Evolutionary conservation across 1,284 basidiomycete genomes (phyloP).

Genomic region (Melampsora larici-populina): DNA sequence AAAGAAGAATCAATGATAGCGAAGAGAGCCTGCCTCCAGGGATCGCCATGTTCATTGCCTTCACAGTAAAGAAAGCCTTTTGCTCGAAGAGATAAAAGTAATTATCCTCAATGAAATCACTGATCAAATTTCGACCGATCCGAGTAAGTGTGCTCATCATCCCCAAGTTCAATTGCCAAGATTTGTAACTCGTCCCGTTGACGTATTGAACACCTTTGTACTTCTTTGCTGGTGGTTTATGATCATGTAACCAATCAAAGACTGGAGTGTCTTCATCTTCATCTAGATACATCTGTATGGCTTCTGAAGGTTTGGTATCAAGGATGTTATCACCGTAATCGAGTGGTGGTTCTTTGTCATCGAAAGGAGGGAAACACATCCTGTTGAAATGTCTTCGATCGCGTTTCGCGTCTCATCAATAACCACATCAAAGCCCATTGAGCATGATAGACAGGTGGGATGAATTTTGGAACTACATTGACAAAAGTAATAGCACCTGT

Average conservation of each 20-base stretch:
- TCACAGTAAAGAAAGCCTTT: conserved; percentile 96
- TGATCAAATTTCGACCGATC: conserved; percentile 85
- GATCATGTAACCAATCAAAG: conserved; percentile 98
- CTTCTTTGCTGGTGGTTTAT: conserved; percentile 80
- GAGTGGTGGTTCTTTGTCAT: conserved; percentile 96
- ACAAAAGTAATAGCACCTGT: conserved; percentile 99
- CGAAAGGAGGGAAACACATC: conserved; percentile 99
- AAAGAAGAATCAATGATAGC: background rate
- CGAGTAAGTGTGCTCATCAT: conserved; percentile 97
- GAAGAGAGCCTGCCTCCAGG: conserved; percentile 89
- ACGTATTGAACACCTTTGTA: conserved; percentile 65
- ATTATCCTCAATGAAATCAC: conserved; percentile 76
- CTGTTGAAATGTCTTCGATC: conserved; percentile 99
- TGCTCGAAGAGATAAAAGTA: conserved; percentile 86
- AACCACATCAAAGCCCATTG: conserved; percentile 99
- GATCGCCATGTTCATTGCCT: conserved; percentile 74
- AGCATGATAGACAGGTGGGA: conserved; percentile 96
- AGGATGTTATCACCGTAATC: conserved; percentile 98
- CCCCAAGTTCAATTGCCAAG: conserved; percentile 85
- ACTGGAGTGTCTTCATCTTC: conserved; percentile 90
- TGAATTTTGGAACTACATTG: conserved; percentile 92
- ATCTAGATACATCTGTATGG: conserved; percentile 95
- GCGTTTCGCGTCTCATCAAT: conserved; percentile 96
- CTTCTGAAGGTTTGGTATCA: conserved; percentile 95
- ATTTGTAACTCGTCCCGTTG: conserved; percentile 89